phyloP scores from a whole-genome alignment of 2,329 filamentous ascomycete species.

The Cytospora schulzeri region DNA sequence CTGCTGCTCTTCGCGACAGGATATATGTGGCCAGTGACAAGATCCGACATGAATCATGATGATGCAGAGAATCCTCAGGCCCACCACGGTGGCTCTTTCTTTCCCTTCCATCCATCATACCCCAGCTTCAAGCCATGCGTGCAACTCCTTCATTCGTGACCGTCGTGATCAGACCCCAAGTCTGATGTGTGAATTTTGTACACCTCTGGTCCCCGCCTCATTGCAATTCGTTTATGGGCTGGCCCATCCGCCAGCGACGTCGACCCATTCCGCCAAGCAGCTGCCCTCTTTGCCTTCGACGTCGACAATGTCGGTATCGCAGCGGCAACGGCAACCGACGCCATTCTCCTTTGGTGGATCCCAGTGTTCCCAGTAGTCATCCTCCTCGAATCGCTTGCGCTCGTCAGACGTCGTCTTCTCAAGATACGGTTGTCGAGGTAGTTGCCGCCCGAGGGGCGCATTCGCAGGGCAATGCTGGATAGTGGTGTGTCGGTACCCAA shows the following conservation, averaged over 20 bases:
- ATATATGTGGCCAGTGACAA: conserved; percentile 20
- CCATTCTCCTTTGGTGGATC: conserved; percentile 92
- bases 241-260: conserved; percentile 93
- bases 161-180: conserved; percentile 12
- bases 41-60: conserved; percentile 23
- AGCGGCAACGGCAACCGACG: conserved; percentile 93
- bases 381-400: conserved; percentile 85
- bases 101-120: background rate
- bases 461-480: conserved; percentile 99
- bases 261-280: conserved; percentile 94
- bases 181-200: conserved; percentile 11
- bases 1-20: conserved; percentile 21
- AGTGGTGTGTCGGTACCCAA: conserved; percentile 96
- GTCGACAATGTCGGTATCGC: conserved; percentile 95
- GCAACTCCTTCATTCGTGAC: conserved; percentile 14
- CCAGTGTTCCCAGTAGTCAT: conserved; percentile 91
- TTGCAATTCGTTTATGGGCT: conserved; percentile 40
- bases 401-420: conserved; percentile 81
- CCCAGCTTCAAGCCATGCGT: conserved; percentile 7
- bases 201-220: background rate
- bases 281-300: conserved; percentile 97
- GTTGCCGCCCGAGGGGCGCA: conserved; percentile 77
- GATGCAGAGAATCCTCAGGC: conserved; percentile 14
- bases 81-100: background rate
- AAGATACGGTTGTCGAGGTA: conserved; percentile 76